Evolutionary conservation across 352 stramenopile species (phyloP).

Genomic region (Globisporangium okanoganense): DNA sequence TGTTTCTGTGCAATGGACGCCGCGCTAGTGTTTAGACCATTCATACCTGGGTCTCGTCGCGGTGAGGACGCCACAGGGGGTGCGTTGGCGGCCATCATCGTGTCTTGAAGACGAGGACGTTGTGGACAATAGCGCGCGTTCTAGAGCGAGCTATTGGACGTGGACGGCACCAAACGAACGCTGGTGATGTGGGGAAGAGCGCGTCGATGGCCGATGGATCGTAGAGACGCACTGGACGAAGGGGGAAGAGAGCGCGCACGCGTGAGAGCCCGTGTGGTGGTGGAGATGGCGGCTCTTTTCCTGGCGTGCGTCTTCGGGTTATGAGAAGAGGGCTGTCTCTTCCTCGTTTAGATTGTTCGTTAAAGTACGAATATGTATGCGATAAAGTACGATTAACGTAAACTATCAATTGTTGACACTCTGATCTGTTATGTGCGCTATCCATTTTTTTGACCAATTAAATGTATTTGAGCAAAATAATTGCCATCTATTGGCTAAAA

Average conservation of each 20-base stretch:
- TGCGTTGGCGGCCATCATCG: not conserved
- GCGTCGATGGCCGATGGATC: not conserved
- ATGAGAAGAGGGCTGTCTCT: constrained; percentile 4
- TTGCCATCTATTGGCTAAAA: too few species aligned
- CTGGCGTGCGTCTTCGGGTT: not conserved
- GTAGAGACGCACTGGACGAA: not conserved
- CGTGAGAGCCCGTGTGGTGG: not conserved
- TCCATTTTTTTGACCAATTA: too few species aligned
- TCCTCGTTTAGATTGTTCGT: not conserved
- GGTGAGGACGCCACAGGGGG: not conserved
- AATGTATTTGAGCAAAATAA: too few species aligned
- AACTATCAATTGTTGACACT: too few species aligned
- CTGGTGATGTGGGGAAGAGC: not conserved
- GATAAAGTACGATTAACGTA: not conserved
- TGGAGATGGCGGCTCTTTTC: not conserved
- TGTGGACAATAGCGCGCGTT: not conserved
- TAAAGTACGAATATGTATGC: not conserved
- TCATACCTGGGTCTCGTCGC: not conserved
- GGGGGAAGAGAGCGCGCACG: not conserved
- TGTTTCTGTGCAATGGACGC: not conserved
- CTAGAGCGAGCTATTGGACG: not conserved
- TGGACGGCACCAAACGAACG: not conserved
- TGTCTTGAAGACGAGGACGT: not conserved
- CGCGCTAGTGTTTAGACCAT: not conserved
- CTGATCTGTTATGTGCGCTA: too few species aligned